Base-by-base conservation (phyloP, 1,284 basidiomycete genomes). In the Trichosporon sp. region DNA sequence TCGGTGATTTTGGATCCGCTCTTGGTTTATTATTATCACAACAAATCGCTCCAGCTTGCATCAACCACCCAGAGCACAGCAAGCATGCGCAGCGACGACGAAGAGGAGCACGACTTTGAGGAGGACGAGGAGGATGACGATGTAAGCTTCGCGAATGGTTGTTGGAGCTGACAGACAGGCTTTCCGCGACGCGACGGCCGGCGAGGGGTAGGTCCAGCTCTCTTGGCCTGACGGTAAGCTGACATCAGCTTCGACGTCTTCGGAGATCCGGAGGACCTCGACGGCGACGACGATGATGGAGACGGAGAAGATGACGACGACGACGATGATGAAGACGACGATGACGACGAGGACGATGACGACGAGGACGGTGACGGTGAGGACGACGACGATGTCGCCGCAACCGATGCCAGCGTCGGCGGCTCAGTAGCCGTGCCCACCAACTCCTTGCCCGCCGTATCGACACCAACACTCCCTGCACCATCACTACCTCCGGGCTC, bases 61-160 rank as follows among this genome's bases (percentile, higher is more conserved):
- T 38, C 61, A 48, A 65, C 46, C 32, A n/a, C 59, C n/a, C 65
- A 4, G 38, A 21, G 48, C 65, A 40, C 51, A 38, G 59, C 51
- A 66, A 71, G 35, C 35, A 78, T 80, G 78, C 71, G 78, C 64
- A 76, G 76, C 78, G 76, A 80, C 63, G 78, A 80, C 73, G 79
- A 83, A 75, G 78, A 82, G 21, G 80, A 81, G 51, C 69, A 74
- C 71, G 71, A 74, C 67, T 73, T 67, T 46, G 72, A 71, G 64
- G 74, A 75, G 54, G 72, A 70, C 35, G 73, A 73, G 54, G 76
- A 73, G 19, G 71, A 71, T 12, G 75, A 75, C 56, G 74, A 74
- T 31, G 73, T 71, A 43, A 61, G 65, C n/a, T 63, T 26, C 26
- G 38, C 5, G 7, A 2, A 1, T 21, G 2, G 3, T 26, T 54